These are phyloP conservation scores for Favolaschia claudopus DNA, from an alignment of 768 basidiomycete species.

Conservation along the genomic window DNA sequence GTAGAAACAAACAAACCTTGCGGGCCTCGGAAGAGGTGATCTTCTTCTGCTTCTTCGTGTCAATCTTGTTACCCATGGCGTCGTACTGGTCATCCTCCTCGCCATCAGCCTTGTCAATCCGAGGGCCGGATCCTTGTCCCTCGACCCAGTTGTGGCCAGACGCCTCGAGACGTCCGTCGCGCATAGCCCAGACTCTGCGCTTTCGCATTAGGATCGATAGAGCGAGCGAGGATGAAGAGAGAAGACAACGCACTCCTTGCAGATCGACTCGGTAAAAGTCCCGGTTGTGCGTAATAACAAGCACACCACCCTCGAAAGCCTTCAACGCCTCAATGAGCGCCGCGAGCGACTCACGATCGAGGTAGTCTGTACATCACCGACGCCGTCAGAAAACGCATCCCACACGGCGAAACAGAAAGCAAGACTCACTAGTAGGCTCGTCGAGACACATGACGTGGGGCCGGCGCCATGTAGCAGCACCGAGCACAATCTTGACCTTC, in stretches of 20 bases:
- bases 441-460: constrained; percentile 98
- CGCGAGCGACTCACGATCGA: constrained; percentile 99
- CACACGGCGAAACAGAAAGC: not conserved
- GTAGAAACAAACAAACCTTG: constrained; percentile 56
- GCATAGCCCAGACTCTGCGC: constrained; percentile 94
- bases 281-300: constrained; percentile 96
- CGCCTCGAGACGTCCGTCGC: constrained; percentile 93
- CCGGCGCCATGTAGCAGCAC: constrained; percentile 98
- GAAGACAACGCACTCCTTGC: constrained; percentile 69
- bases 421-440: constrained; percentile 85
- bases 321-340: constrained; percentile 98
- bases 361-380: constrained; percentile 81
- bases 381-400: constrained; percentile 7
- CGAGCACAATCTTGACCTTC: constrained; percentile 99
- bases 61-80: constrained; percentile 98
- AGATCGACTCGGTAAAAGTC: constrained; percentile 99
- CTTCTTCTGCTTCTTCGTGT: constrained; percentile 87
- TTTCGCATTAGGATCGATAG: not conserved
- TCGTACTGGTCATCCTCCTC: constrained; percentile 93
- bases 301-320: constrained; percentile 97
- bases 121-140: constrained; percentile 93
- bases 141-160: constrained; percentile 99
- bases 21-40: constrained; percentile 81
- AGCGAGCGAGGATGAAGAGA: not conserved
- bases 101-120: constrained; percentile 93